Base-by-base conservation (phyloP, 2,329 filamentous ascomycete genomes). In the Bertia moriformis region DNA sequence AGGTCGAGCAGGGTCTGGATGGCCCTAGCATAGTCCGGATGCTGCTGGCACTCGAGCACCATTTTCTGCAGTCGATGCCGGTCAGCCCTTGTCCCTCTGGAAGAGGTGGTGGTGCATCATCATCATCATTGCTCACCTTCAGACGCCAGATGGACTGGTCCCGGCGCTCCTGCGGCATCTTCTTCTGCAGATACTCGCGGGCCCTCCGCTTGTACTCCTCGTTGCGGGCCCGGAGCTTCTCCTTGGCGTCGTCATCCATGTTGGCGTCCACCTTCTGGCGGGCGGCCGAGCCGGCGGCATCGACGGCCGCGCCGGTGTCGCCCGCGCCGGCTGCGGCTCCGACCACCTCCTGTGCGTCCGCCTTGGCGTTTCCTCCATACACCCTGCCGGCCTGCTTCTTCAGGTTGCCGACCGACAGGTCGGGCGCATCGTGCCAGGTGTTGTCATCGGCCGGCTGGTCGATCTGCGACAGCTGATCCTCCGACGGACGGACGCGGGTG, bases 1-100 rank as follows among this genome's bases (percentile, higher is more conserved):
- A 98, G 67, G 32, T 74, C 67, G 19, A 98, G 71, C 4, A 98
- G 67, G 3, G 88, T 93, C 50, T 87, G 76, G 45, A 98, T 79
- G n/a, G 91, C 91, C 58, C 83, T 73, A 48, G 88, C 78, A 60
- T 96, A 98, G 51, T 98, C 89, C 42, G 84, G 76, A 54, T 96
- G 91, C 41, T 89, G 84, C 63, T 98, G 91, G 50, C 93, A 87
- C 61, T 98, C 91, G 36, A 95, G 78, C 27, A 98, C 66, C 83
- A 96, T 93, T 74, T 96, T 96, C 77, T 89, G 22, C n/a, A 27
- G 22, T n/a, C 7, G 7, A n/a, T 27, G 22, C n/a, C 22, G n/a
- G 22, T n/a, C n/a, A n/a, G n/a, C n/a, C n/a, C n/a, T n/a, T n/a
- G n/a, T n/a, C n/a, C n/a, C n/a, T n/a, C n/a, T n/a, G n/a, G n/a